A percentile compares a stretch with the other conserved stretches of the same genome.
Conservation (phyloP, 2,329 filamentous ascomycete genomes). For the Aspergillus eucalypticola region DNA sequence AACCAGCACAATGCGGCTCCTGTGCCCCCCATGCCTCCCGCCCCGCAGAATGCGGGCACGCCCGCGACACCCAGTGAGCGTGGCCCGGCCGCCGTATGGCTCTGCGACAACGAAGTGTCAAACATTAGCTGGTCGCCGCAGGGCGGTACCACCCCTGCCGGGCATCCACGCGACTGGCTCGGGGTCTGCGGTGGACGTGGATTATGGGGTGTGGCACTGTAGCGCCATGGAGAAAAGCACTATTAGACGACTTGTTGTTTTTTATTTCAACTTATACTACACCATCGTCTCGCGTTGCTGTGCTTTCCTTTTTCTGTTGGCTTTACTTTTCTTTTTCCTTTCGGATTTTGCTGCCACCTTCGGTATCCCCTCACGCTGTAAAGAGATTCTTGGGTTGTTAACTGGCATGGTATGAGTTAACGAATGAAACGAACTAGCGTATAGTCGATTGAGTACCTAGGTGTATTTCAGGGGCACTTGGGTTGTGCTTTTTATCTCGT, state of each 20-base stretch:
- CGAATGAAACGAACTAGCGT: conserved; percentile 28
- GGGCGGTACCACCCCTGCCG: conserved; percentile 35
- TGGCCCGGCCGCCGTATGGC: conserved; percentile 48
- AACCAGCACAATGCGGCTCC: conserved; percentile 60
- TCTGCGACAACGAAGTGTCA: conserved; percentile 49
- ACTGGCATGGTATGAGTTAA: conserved; percentile 33
- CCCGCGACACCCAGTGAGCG: conserved; percentile 42
- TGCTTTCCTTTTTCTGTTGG: conserved; percentile 11
- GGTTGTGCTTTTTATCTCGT: background rate
- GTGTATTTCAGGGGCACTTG: background rate
- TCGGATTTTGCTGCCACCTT: background rate
- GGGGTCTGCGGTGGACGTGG: conserved; percentile 49
- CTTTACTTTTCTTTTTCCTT: conserved; percentile 9
- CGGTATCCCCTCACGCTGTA: conserved; percentile 10
- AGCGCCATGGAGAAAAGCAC: conserved; percentile 16
- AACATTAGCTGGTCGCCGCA: conserved; percentile 52
- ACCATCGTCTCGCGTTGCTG: background rate
- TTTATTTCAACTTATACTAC: conserved; percentile 2
- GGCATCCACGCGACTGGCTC: conserved; percentile 43
- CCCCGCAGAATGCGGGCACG: conserved; percentile 24
- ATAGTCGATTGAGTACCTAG: background rate
- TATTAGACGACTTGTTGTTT: conserved; percentile 6
- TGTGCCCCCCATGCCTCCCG: conserved; percentile 47
- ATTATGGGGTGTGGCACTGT: conserved; percentile 47
- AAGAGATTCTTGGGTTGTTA: conserved; percentile 15